Evolutionary conservation across 441 rosid species (phyloP), one percentile per base, ranked within the genome.

Genomic region (Arabidopsis hybrid): DNA sequence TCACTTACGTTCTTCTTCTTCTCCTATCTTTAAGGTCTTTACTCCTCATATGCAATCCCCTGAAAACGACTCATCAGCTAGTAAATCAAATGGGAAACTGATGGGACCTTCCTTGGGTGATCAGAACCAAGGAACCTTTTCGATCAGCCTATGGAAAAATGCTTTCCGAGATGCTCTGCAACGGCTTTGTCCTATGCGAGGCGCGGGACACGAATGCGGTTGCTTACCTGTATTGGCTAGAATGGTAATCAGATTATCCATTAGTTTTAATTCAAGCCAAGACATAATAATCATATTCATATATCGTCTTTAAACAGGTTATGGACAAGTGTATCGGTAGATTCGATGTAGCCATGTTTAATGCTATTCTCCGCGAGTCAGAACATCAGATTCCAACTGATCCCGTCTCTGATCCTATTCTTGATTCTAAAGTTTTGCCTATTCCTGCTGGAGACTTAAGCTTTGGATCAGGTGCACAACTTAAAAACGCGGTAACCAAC

Each of bases 381-480:
- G 92, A 86, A 47, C 81, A 87, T 78, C 96, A 94, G 83, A 85
- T 90, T 40, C 97, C 98, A 14, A 94, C 96, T 4, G 98, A 92
- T 79, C 98, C 97, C 6, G 84, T 94, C 29, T 94, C 96, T 17
- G 97, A 94, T 81, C 95, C 98, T 35, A 86, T 93, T 29, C 52
- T 90, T 9, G 95, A 92, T 75, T 73, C 95, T 77, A 89, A 71
- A 65, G 95, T 92, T 78, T 79, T 94, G 63, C 97, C 96, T 67
- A 94, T 94, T 65, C 90, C 89, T 36, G 89, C 96, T 70, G 98
- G 97, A 51, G 79, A 91, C 80, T 81, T 88, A 77, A 92, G 97
- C 88, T 94, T 94, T 69, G 93, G 98, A 72, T 88, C 98, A 71
- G 98, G 98, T 1, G 98, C 95, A 67, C 97, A 85, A 67, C 88